A percentile compares a stretch with the other conserved stretches of the same genome.
Conservation (phyloP, 768 basidiomycete genomes). For the Botryobasidium botryosum region DNA sequence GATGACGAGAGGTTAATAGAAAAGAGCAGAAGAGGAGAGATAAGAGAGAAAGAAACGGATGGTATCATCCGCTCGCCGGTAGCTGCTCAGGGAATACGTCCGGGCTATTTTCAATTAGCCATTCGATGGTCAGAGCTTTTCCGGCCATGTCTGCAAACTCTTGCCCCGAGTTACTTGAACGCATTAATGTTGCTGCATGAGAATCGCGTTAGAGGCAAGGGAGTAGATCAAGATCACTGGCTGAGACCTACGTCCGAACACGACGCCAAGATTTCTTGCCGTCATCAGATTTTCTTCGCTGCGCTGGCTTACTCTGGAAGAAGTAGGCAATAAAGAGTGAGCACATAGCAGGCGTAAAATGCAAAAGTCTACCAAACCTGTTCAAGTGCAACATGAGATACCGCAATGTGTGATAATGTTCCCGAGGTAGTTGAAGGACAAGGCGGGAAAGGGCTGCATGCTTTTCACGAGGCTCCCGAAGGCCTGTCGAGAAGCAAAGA, state of each 20-base stretch:
- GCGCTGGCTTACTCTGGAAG: constrained; percentile 39
- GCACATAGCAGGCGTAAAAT: neutral
- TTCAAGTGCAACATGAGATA: constrained; percentile 76
- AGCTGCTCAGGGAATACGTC: too few relatives aligned
- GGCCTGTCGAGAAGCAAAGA: constrained; percentile 14
- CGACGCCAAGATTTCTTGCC: constrained; percentile 86
- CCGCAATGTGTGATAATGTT: constrained; percentile 76
- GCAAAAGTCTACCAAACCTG: constrained; percentile 33
- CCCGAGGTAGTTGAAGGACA: constrained; percentile 60
- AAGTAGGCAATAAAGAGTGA: constrained; percentile 2
- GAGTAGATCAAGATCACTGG: too few relatives aligned
- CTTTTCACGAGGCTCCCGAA: constrained; percentile 46
- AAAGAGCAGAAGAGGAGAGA: too few relatives aligned
- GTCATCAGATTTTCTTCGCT: constrained; percentile 80
- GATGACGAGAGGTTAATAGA: too few relatives aligned
- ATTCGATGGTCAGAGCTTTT: constrained; percentile 83
- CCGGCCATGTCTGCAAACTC: constrained; percentile 98
- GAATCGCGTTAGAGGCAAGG: too few relatives aligned
- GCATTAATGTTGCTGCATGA: constrained; percentile 72
- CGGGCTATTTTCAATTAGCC: constrained; percentile 90
- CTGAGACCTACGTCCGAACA: constrained; percentile 91
- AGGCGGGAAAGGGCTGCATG: constrained; percentile 44
- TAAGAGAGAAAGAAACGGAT: too few relatives aligned
- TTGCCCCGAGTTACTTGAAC: constrained; percentile 64
- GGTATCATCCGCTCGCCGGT: too few relatives aligned